Evolutionary conservation across 2,329 filamentous ascomycete species (phyloP), one percentile per base, ranked within the genome.

Genomic region (Lachnellula occidentalis): DNA sequence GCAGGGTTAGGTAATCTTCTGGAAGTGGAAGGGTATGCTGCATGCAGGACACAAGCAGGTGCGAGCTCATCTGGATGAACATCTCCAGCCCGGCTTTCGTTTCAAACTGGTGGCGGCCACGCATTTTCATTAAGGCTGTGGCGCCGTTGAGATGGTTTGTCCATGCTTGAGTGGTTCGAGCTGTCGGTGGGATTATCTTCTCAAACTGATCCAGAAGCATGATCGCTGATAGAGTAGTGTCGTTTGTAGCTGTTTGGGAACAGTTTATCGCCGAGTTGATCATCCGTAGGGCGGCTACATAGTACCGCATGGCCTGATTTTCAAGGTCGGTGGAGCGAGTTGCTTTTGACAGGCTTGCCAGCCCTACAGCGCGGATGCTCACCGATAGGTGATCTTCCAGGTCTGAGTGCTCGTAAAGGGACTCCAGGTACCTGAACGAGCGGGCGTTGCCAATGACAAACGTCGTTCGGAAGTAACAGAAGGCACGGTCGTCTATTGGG

Each of bases 31-130:
- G 64, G 17, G 73, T 73, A 50, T 72, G 72, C 56, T 78, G 76
- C 36, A 79, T 73, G 62, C 78, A 80, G 59, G 71, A 76, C 58
- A 79, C 74, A 51, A 78, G 69, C 34, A 77, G 73, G 48, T 73
- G 75, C 54, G 78, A 73, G 36, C 71, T 77, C 45, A 80, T 71
- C 75, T 79, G 78, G 51, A 75, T 70, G 60, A 80, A 80, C 76
- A 80, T 79, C 53, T 74, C 71, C 34, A 72, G 67, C 4, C 77
- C 76, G 4, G 74, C 74, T 48, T 68, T 69, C 15, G 75, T 77
- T 45, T 64, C 65, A 60, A 80, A 78, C 57, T 78, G 77, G 4
- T 64, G 65, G 6, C 69, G 58, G 17, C 78, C 78, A 42, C 78
- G 72, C 61, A 79, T 69, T 47, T 67, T 71, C 12, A 76, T 76